Evolutionary conservation across 305 asterid species (phyloP).

Genomic region (Andrographis paniculata): DNA sequence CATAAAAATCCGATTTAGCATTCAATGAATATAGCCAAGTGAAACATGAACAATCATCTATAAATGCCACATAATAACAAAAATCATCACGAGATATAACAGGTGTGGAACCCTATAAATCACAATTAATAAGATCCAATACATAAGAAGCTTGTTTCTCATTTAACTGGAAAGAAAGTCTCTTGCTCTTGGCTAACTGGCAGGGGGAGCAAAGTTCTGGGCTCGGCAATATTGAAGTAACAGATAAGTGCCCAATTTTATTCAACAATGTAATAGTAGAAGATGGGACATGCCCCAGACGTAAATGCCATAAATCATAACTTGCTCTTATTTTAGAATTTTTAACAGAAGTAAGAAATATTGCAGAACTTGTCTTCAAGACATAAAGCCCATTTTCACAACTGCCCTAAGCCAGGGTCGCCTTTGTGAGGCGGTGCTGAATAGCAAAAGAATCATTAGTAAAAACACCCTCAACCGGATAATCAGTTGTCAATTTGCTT

Average conservation of each 20-base stretch:
- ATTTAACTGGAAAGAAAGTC: not conserved
- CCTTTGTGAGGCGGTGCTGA: not conserved
- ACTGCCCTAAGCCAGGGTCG: not conserved
- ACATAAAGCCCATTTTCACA: not conserved
- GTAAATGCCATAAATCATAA: not conserved
- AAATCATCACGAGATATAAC: not conserved
- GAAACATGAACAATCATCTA: not conserved
- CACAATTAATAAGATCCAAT: conserved; percentile 5
- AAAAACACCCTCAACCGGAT: not conserved
- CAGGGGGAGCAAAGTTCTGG: not conserved
- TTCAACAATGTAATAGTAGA: too few species aligned
- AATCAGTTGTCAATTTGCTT: not conserved
- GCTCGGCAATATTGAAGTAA: too few species aligned
- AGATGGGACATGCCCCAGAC: not conserved
- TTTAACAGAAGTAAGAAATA: not conserved
- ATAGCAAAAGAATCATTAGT: not conserved
- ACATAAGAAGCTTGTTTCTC: not conserved
- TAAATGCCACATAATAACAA: not conserved
- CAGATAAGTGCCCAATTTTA: too few species aligned
- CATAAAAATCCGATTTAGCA: not conserved
- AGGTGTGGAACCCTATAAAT: not conserved
- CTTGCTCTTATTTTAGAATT: not conserved
- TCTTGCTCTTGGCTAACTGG: not conserved
- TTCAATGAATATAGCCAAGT: not conserved
- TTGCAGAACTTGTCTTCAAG: not conserved